Conservation (phyloP, 768 basidiomycete species). For the Cubamyces lactineus region DNA sequence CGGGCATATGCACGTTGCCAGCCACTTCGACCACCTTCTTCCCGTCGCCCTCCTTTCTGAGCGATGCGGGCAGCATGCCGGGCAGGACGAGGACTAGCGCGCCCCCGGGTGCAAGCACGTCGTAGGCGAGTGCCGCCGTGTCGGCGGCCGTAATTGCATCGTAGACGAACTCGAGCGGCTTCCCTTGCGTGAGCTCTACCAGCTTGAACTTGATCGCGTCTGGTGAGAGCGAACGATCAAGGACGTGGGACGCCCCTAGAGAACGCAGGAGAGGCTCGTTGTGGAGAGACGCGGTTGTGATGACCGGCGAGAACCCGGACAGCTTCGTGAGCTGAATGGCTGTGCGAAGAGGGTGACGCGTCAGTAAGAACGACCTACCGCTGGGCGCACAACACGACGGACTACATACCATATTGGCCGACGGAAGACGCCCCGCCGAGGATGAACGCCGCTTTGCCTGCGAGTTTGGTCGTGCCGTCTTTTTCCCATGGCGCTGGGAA, state of each 20-base stretch:
- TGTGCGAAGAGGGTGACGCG: background rate
- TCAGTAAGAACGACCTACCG: background rate
- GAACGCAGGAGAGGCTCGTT: constrained; percentile 30
- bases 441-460: constrained; percentile 32
- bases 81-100: constrained; percentile 24
- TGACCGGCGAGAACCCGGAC: constrained; percentile 38
- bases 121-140: constrained; percentile 27
- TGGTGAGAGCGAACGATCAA: constrained; percentile 27
- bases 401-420: constrained; percentile 32
- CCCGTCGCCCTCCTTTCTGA: constrained; percentile 10
- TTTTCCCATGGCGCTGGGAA: constrained; percentile 32
- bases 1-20: constrained; percentile 15
- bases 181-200: constrained; percentile 12
- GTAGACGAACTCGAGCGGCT: constrained; percentile 28
- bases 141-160: constrained; percentile 27
- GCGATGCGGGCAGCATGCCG: constrained; percentile 1
- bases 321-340: constrained; percentile 33
- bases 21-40: constrained; percentile 21
- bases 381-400: too few species aligned
- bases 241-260: constrained; percentile 35
- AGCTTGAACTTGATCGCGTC: constrained; percentile 10
- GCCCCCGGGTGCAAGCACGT: constrained; percentile 27
- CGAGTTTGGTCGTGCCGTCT: constrained; percentile 25
- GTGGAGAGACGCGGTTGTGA: constrained; percentile 34
- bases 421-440: constrained; percentile 35